These are phyloP conservation scores for Rhipidocladum racemiflorum DNA, from an alignment of 176 grass and related monocot genomes.

Conservation along the genomic window DNA sequence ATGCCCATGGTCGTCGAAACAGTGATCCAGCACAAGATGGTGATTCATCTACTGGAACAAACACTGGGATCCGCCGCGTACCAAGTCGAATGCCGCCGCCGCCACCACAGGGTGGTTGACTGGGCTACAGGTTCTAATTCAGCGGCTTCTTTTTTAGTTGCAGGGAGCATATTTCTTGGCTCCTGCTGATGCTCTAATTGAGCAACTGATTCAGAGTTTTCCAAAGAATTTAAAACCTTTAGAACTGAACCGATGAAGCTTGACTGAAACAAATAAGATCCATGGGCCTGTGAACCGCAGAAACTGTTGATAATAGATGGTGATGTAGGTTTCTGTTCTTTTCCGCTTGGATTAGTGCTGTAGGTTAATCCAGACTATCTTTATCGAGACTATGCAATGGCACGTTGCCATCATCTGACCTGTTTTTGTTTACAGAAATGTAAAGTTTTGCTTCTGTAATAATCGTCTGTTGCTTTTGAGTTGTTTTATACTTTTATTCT, in stretches of 20 bases:
- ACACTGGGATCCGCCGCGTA: constrained; percentile 38
- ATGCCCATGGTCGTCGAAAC: not conserved
- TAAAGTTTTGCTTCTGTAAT: not conserved
- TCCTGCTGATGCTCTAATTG: not conserved
- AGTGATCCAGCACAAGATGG: constrained; percentile 42
- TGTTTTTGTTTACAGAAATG: not conserved
- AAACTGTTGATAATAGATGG: not conserved
- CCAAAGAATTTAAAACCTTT: not conserved
- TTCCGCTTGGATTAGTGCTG: not conserved
- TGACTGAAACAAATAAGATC: not conserved
- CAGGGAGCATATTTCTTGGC: not conserved
- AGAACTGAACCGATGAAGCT: not conserved
- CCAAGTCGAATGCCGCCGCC: constrained; percentile 60
- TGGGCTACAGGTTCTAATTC: not conserved
- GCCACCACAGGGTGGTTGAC: constrained; percentile 39
- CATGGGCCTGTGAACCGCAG: not conserved
- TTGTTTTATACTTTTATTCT: not conserved
- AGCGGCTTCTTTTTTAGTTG: not conserved
- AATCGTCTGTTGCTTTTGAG: not conserved
- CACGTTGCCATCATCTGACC: not conserved
- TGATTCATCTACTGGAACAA: constrained; percentile 30
- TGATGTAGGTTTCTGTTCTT: not conserved
- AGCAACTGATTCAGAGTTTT: constrained; percentile 11
- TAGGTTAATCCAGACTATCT: not conserved
- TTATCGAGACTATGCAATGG: not conserved